Evolutionary conservation across 805 yeast genomes (phyloP).

Genomic region (Wickerhamiella bombiphila): DNA sequence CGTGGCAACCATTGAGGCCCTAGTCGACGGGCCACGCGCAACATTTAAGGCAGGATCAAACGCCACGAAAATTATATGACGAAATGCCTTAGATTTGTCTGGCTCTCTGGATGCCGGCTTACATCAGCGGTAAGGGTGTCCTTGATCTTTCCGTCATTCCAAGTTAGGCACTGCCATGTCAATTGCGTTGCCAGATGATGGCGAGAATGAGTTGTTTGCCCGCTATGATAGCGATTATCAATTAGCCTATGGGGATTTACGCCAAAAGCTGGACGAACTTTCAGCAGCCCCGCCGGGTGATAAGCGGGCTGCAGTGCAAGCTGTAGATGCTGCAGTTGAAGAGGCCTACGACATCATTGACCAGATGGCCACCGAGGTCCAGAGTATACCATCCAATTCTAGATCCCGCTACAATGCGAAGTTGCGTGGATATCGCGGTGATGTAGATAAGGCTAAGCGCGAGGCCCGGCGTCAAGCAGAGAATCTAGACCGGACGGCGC

Average conservation of each 20-base stretch:
- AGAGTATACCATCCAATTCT: slow-evolving; percentile 59
- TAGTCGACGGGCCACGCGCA: too few species aligned
- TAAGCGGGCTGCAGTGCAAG: background rate
- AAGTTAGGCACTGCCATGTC: slow-evolving; percentile 1
- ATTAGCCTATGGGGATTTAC: background rate
- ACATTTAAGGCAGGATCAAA: too few species aligned
- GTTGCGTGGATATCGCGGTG: slow-evolving; percentile 53
- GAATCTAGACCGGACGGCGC: slow-evolving; percentile 52
- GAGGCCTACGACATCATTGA: slow-evolving; percentile 71
- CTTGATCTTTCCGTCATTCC: too few species aligned
- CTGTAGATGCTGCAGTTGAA: slow-evolving; percentile 30
- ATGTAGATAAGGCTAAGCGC: slow-evolving; percentile 42
- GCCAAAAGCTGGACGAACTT: slow-evolving; percentile 1
- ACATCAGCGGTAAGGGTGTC: too few species aligned
- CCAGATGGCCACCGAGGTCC: slow-evolving; percentile 77
- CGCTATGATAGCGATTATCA: slow-evolving; percentile 1
- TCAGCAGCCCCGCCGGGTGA: background rate
- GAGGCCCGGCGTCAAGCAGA: slow-evolving; percentile 40
- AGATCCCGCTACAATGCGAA: slow-evolving; percentile 62
- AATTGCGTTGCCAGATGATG: background rate
- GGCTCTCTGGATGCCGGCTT: too few species aligned
- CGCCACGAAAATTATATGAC: too few species aligned
- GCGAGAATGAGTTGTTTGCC: slow-evolving; percentile 1
- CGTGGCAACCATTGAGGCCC: too few species aligned
- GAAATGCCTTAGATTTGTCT: too few species aligned